Conservation (phyloP, 306 rosid genomes). For the Begonia peltatifolia region DNA sequence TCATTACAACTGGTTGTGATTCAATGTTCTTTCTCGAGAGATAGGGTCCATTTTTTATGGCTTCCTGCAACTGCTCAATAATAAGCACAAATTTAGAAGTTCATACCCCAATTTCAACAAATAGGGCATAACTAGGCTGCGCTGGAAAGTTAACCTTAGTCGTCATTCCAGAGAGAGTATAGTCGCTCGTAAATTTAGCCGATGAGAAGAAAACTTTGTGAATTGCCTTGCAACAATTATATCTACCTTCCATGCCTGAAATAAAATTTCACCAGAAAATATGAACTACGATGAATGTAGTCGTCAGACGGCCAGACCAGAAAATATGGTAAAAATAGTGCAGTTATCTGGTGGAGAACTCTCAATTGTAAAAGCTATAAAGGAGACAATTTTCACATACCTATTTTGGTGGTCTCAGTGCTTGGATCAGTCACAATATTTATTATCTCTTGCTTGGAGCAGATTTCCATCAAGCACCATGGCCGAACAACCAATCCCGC, state of each 20-base stretch:
- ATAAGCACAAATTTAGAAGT: background rate
- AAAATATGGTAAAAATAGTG: too few relatives aligned
- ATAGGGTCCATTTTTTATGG: constrained; percentile 64
- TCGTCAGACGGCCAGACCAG: too few relatives aligned
- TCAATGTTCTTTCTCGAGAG: constrained; percentile 32
- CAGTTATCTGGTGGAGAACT: too few relatives aligned
- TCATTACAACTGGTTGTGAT: constrained; percentile 68
- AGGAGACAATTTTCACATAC: constrained; percentile 17
- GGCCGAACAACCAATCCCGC: constrained; percentile 72
- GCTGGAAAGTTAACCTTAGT: constrained; percentile 39
- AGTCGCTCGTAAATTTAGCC: constrained; percentile 35
- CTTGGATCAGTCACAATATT: constrained; percentile 37
- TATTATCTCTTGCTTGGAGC: constrained; percentile 69
- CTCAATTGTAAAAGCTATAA: too few relatives aligned
- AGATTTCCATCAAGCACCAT: constrained; percentile 85
- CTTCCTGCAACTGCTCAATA: constrained; percentile 59
- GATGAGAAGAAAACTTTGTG: constrained; percentile 39
- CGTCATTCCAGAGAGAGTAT: constrained; percentile 33
- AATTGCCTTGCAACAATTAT: constrained; percentile 66
- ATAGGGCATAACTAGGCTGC: background rate
- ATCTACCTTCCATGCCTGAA: constrained; percentile 85
- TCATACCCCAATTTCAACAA: background rate
- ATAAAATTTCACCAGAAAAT: background rate
- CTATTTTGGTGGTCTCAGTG: constrained; percentile 63
- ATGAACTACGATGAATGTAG: too few relatives aligned